Evolutionary conservation across 129 eudicot genomes (phyloP).

Genomic region (Helianthus annuus): DNA sequence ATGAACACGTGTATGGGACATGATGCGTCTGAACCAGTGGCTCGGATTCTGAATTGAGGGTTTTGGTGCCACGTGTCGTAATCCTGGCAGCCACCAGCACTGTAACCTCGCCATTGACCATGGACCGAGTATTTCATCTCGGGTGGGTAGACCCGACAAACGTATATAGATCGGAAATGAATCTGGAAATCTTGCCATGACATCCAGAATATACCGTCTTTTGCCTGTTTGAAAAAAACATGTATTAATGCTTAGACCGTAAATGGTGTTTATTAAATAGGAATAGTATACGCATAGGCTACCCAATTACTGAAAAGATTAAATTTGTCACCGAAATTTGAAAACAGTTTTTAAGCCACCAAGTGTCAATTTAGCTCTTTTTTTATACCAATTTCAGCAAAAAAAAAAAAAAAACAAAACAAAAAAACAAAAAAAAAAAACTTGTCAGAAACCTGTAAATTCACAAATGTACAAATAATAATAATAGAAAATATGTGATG

Average conservation of each 20-base stretch:
- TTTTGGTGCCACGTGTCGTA: conserved; percentile 98
- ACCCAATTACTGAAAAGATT: background rate
- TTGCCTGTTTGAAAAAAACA: conserved; percentile 55
- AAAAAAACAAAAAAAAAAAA: background rate
- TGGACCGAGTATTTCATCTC: conserved; percentile 95
- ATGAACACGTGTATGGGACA: conserved; percentile 94
- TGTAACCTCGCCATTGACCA: conserved; percentile 95
- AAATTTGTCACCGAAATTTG: background rate
- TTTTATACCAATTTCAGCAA: background rate
- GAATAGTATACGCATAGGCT: background rate
- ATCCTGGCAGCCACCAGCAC: conserved; percentile 99
- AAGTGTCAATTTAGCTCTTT: background rate
- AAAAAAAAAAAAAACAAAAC: background rate
- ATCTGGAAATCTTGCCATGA: conserved; percentile 99
- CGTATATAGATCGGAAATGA: conserved; percentile 92
- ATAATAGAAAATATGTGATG: background rate
- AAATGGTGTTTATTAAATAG: background rate
- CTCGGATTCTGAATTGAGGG: conserved; percentile 85
- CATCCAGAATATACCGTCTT: conserved; percentile 99
- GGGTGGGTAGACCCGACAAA: conserved; percentile 96
- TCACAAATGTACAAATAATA: background rate
- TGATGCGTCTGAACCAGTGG: conserved; percentile 91
- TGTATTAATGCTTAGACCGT: background rate
- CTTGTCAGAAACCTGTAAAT: background rate
- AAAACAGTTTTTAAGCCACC: background rate